Evolutionary conservation across 495 filamentous ascomycete genomes (phyloP).

Genomic region (Daldinia grandis): DNA sequence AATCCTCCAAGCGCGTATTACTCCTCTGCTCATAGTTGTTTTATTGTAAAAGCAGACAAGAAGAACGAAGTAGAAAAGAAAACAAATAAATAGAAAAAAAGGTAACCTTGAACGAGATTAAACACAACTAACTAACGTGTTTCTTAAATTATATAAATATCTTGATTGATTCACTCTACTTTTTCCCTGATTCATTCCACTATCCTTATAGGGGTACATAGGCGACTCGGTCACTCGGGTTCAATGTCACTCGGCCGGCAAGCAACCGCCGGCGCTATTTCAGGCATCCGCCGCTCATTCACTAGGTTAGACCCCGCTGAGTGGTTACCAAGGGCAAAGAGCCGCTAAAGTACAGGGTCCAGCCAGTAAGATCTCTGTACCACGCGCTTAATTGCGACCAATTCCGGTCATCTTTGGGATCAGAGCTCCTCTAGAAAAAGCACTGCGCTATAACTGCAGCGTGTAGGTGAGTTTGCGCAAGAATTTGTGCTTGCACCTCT

Average conservation of each 20-base stretch:
- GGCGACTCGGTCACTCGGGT: conserved; percentile 9
- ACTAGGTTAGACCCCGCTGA: conserved; percentile 17
- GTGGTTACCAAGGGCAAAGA: conserved; percentile 28
- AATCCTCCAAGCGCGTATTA: neutral
- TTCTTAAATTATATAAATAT: neutral
- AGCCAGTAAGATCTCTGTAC: conserved; percentile 40
- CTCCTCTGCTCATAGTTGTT: neutral
- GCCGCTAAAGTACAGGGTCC: conserved; percentile 29
- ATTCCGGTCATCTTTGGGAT: conserved; percentile 13
- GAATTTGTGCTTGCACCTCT: neutral
- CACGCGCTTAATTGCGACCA: conserved; percentile 44
- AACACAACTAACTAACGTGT: neutral
- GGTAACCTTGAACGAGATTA: neutral
- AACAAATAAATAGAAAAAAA: neutral
- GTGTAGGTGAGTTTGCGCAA: neutral
- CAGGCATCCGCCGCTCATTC: conserved; percentile 9
- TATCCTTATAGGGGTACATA: neutral
- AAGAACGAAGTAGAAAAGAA: neutral
- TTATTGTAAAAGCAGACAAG: neutral
- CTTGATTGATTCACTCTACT: neutral
- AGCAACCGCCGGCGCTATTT: conserved; percentile 29
- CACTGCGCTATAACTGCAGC: neutral
- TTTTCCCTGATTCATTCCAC: neutral
- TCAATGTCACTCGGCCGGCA: neutral
- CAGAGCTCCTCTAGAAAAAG: conserved; percentile 19